Base-by-base conservation (phyloP, 768 basidiomycete species). In the Phanerochaete carnosa region DNA sequence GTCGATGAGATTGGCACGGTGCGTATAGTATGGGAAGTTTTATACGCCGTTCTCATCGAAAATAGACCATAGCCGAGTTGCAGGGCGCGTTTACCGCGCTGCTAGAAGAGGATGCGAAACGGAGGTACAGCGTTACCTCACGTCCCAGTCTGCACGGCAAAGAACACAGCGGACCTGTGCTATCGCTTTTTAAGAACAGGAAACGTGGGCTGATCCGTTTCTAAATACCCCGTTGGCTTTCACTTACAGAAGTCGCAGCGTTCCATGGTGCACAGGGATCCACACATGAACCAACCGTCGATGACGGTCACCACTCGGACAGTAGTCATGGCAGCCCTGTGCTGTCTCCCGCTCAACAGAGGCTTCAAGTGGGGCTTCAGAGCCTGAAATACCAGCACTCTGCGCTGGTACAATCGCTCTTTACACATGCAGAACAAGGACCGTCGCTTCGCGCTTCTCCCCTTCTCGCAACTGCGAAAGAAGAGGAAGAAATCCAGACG, bases 1-100 rank as follows among this genome's bases (percentile, higher is more conserved):
- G 75, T 84, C 19, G 88, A 91, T 51, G 87, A 89, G 67, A 89
- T 93, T 79, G 81, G 80, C 30, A 69, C 66, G 61, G 90, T 91
- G 68, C 61, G 83, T 78, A 15, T 59, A 45, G 47, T 29, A 26
- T 52, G 12, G 15, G 3, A 3, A n/a, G 12, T 22, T 45, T 23
- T 12, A n/a, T 19, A 7, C 26, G 56, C 39, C 26, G 23, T 58
- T 61, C 28, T 57, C 45, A 35, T 51, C 46, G 33, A 58, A 45
- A 29, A 50, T 22, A 92, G 90, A 80, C 80, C 1, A 79, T 91
- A 55, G 67, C 75, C 32, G 81, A 85, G 57, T 74, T 92, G 2
- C 87, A 92, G 65, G 74, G 72, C 28, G 79, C 83, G 1, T 73
- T 90, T 47, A 51, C 70, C 8, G 70, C 75, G 19, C 72, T 88